phyloP scores from a whole-genome alignment of 2,329 filamentous ascomycete genomes.

The Colletotrichum tabaci region DNA sequence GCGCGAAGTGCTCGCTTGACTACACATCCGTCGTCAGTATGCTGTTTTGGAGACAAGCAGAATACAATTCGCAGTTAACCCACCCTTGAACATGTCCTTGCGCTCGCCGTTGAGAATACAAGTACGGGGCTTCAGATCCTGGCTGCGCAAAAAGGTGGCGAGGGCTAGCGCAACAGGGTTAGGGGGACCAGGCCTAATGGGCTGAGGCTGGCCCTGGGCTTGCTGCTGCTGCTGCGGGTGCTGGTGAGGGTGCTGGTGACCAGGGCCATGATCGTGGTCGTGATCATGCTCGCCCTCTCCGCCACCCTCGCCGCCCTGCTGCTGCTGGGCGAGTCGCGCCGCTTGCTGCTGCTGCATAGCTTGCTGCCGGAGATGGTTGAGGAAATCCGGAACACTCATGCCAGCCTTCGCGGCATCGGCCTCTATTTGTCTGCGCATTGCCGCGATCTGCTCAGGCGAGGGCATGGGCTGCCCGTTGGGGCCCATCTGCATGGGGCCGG shows the following conservation, averaged over 20 bases:
- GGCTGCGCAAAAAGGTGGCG: constrained; percentile 86
- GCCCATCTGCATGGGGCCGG: constrained; percentile 52
- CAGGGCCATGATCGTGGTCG: constrained; percentile 48
- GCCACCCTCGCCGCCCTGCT: constrained; percentile 23
- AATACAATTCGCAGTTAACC: constrained; percentile 23
- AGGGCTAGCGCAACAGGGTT: constrained; percentile 91
- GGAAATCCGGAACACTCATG: constrained; percentile 87
- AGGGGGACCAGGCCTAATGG: constrained; percentile 83
- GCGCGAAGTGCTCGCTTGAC: constrained; percentile 97
- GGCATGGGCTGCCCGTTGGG: constrained; percentile 48
- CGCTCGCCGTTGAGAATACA: constrained; percentile 96
- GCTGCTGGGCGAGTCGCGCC: constrained; percentile 60
- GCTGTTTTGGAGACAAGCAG: too few species aligned
- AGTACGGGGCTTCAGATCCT: constrained; percentile 90
- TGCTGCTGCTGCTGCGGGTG: constrained; percentile 50
- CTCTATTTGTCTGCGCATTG: constrained; percentile 87
- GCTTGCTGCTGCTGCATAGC: constrained; percentile 65
- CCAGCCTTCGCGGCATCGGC: constrained; percentile 87
- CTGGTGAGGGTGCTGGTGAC: constrained; percentile 42
- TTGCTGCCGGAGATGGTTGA: constrained; percentile 77
- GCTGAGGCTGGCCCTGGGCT: constrained; percentile 69
- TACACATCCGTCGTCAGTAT: constrained; percentile 53
- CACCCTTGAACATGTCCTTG: constrained; percentile 98
- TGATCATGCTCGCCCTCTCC: constrained; percentile 47
- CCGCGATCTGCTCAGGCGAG: constrained; percentile 86